A percentile compares a stretch with the other conserved stretches of the same genome.
Conservation (phyloP, 1,139 yeast species). For the Pichia sp. region DNA sequence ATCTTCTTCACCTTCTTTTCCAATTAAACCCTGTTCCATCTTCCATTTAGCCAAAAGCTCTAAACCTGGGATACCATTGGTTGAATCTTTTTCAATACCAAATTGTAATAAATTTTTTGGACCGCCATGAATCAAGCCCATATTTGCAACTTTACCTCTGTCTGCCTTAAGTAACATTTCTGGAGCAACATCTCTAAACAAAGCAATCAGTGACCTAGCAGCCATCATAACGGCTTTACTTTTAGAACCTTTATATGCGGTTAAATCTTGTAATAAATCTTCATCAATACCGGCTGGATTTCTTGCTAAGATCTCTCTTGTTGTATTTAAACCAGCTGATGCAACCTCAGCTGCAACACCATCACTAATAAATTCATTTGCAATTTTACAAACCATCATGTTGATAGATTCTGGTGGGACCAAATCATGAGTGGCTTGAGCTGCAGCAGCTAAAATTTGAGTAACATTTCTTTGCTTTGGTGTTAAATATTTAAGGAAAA, state of each 20-base stretch:
- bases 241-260: constrained; percentile 88
- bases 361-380: constrained; percentile 95
- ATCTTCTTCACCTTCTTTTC: constrained; percentile 38
- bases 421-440: constrained; percentile 93
- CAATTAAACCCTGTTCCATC: constrained; percentile 51
- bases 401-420: constrained; percentile 91
- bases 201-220: constrained; percentile 78
- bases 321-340: constrained; percentile 93
- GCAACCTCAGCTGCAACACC: constrained; percentile 98
- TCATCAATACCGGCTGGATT: constrained; percentile 92
- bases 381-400: constrained; percentile 80
- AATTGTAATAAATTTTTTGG: constrained; percentile 49
- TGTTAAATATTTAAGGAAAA: constrained; percentile 79
- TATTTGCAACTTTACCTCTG: constrained; percentile 85
- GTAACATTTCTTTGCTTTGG: constrained; percentile 95
- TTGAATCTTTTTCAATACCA: constrained; percentile 62
- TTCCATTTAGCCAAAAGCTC: constrained; percentile 89
- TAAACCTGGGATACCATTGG: constrained; percentile 78
- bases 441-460: constrained; percentile 92
- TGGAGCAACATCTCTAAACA: constrained; percentile 93
- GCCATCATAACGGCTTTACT: constrained; percentile 93
- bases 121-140: constrained; percentile 56
- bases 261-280: constrained; percentile 77
- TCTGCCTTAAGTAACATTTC: constrained; percentile 87
- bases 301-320: constrained; percentile 85